phyloP scores from a whole-genome alignment of 805 yeast genomes.

The Naumovozyma baii region DNA sequence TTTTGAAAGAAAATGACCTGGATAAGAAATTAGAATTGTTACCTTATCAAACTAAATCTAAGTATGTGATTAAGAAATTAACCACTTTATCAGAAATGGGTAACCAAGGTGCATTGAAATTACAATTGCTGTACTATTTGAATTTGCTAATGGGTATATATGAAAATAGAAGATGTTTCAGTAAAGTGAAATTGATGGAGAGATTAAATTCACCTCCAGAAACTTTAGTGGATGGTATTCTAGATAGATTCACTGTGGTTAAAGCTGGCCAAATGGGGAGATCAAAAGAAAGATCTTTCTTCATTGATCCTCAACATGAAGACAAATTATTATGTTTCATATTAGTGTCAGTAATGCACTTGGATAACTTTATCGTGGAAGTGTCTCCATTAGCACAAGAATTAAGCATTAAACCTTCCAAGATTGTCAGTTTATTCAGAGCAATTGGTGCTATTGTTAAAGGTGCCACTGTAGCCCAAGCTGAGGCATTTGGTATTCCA shows the following conservation, averaged over 20 bases:
- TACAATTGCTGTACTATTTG: constrained; percentile 69
- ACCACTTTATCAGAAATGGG: constrained; percentile 36
- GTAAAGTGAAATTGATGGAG: constrained; percentile 49
- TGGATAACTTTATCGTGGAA: constrained; percentile 67
- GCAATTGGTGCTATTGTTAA: constrained; percentile 77
- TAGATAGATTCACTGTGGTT: constrained; percentile 61
- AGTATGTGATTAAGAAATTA: constrained; percentile 43
- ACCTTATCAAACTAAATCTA: constrained; percentile 49
- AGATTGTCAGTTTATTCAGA: constrained; percentile 56
- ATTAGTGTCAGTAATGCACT: constrained; percentile 60
- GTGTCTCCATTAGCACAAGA: constrained; percentile 78
- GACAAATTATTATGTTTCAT: constrained; percentile 78
- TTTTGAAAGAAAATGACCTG: constrained; percentile 44
- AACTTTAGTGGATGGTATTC: constrained; percentile 55
- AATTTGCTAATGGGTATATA: constrained; percentile 75
- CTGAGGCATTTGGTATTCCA: constrained; percentile 61
- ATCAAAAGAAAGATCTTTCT: constrained; percentile 65
- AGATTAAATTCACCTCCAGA: constrained; percentile 66
- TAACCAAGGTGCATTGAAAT: constrained; percentile 29
- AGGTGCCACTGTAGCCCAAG: constrained; percentile 61
- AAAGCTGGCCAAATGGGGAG: constrained; percentile 60
- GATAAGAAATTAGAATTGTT: constrained; percentile 46
- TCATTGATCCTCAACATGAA: constrained; percentile 79
- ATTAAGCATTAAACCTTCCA: constrained; percentile 68
- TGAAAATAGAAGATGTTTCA: constrained; percentile 55